These are phyloP conservation scores for Syzygium grande DNA, from an alignment of 345 rosid species.

Conservation along the genomic window DNA sequence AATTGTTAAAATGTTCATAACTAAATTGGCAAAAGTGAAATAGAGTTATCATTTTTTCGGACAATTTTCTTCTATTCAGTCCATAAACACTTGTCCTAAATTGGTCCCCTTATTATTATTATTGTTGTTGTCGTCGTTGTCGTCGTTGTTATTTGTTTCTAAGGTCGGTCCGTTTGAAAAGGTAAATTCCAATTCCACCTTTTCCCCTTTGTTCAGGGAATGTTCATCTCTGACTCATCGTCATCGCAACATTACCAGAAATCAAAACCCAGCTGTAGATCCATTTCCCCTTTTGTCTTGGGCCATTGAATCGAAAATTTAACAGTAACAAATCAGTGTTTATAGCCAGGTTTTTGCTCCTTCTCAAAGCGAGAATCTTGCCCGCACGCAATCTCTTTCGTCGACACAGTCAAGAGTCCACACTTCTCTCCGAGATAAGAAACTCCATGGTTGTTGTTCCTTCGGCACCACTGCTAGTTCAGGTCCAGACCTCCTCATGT, in stretches of 20 bases:
- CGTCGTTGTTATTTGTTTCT: no score
- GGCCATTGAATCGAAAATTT: not conserved
- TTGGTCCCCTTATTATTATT: no score
- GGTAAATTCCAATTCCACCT: not conserved
- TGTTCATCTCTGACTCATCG: not conserved
- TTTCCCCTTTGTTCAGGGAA: not conserved
- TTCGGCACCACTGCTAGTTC: not conserved
- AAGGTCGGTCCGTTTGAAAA: not conserved
- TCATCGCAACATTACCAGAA: not conserved
- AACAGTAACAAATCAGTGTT: not conserved
- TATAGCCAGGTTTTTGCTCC: not conserved
- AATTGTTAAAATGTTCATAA: no score
- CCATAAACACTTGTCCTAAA: not conserved
- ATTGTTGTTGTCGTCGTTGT: no score
- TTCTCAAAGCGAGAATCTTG: not conserved
- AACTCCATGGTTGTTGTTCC: not conserved
- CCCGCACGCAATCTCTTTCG: not conserved
- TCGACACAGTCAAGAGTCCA: not conserved
- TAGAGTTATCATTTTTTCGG: no score
- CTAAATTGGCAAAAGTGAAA: no score
- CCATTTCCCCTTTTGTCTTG: not conserved
- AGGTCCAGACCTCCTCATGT: not conserved
- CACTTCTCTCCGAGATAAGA: not conserved
- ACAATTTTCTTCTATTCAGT: not conserved
- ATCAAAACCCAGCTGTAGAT: not conserved